Conservation (phyloP, 306 rosid genomes). For the Coriaria nepalensis region DNA sequence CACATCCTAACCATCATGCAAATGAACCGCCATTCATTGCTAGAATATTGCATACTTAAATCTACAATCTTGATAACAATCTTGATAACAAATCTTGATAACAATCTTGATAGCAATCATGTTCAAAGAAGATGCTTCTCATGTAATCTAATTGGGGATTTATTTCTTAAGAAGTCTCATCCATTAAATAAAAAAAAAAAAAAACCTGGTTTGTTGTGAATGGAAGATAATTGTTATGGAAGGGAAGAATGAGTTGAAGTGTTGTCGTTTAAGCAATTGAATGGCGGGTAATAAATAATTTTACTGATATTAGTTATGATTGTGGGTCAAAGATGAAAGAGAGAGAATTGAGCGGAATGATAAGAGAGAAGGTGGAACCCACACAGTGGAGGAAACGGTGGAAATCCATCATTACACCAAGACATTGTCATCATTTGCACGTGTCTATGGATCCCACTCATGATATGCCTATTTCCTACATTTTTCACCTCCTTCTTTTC, state of each 20-base stretch:
- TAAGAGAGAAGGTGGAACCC: conserved; percentile 37
- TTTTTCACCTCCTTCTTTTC: not conserved
- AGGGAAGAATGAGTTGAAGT: not conserved
- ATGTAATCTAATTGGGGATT: no score
- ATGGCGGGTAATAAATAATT: not conserved
- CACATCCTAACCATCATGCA: no score
- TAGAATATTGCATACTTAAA: no score
- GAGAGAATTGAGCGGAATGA: conserved; percentile 39
- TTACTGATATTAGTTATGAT: no score
- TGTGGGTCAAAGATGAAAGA: conserved; percentile 51
- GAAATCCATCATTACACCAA: conserved; percentile 56
- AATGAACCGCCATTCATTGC: no score
- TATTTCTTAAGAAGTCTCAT: no score
- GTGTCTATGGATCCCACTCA: conserved; percentile 57
- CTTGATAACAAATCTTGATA: no score
- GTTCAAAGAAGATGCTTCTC: no score
- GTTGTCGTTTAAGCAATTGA: conserved; percentile 10
- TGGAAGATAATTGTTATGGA: not conserved
- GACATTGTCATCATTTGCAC: conserved; percentile 81
- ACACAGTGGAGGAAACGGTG: conserved; percentile 90
- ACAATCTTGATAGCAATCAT: no score
- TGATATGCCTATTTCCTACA: not conserved
- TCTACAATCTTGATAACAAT: no score
- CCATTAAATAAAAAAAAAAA: no score
- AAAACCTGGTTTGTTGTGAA: not conserved